Conservation (phyloP, 75 land plant genomes). For the Ceratopteris richardii region DNA sequence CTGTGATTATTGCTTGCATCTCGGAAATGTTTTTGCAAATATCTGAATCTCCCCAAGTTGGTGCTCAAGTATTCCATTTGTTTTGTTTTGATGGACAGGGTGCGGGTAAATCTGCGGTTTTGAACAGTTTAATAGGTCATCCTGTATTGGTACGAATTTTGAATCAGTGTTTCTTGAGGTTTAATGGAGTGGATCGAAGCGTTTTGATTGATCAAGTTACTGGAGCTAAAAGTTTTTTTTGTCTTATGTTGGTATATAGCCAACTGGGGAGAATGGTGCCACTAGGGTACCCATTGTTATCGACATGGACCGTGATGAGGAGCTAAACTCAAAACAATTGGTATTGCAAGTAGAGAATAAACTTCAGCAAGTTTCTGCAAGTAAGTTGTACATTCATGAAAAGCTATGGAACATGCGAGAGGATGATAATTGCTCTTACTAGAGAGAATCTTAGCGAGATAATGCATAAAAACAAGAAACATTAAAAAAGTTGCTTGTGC, state of each 20-base stretch:
- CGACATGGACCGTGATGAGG: slow-evolving; percentile 61
- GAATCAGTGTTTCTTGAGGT: no score
- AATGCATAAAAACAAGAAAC: no score
- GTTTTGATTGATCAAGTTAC: no score
- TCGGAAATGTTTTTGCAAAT: background rate
- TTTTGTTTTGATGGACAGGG: slow-evolving; percentile 41
- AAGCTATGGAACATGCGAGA: background rate
- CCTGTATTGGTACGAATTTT: slow-evolving; percentile 67
- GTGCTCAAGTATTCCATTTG: background rate
- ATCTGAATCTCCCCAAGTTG: background rate
- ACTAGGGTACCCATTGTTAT: slow-evolving; percentile 90
- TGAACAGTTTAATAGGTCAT: slow-evolving; percentile 94
- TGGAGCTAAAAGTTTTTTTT: no score
- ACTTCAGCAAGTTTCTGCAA: slow-evolving; percentile 75
- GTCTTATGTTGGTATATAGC: slow-evolving; percentile 31
- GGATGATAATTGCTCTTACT: background rate
- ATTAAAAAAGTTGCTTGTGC: no score
- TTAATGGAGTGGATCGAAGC: no score
- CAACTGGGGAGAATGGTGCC: slow-evolving; percentile 98
- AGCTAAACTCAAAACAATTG: slow-evolving; percentile 52
- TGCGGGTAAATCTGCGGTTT: slow-evolving; percentile 94
- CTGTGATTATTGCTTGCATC: background rate
- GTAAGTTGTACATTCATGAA: slow-evolving; percentile 36
- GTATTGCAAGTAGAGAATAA: slow-evolving; percentile 76
- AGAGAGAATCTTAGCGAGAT: background rate